Evolutionary conservation across 2,329 filamentous ascomycete genomes (phyloP).

Genomic region (Beauveria pseudobassiana): DNA sequence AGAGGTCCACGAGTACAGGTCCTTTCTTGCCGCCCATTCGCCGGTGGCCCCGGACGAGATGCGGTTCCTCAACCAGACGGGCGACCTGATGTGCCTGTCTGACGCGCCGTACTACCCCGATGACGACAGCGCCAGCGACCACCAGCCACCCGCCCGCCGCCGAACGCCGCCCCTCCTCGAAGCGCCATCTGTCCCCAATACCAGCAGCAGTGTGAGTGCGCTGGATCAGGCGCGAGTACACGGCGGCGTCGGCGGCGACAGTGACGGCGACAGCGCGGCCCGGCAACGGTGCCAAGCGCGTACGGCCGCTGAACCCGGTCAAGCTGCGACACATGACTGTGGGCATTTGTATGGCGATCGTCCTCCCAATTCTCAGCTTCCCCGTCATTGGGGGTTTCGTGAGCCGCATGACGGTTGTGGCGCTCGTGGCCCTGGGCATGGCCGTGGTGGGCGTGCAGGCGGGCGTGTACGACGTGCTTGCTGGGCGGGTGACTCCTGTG

Average conservation of each 20-base stretch:
- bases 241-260: neutral
- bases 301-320: neutral
- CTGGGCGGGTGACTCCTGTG: constrained; percentile 14
- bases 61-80: constrained; percentile 46
- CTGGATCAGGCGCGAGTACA: neutral
- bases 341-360: constrained; percentile 27
- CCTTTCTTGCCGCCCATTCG: constrained; percentile 46
- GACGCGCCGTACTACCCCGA: neutral
- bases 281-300: neutral
- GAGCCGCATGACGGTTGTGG: constrained; percentile 49
- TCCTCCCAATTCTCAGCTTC: constrained; percentile 53
- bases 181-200: neutral
- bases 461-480: constrained; percentile 14
- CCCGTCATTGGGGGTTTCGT: constrained; percentile 47
- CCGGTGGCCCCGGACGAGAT: constrained; percentile 53
- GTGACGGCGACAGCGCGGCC: neutral
- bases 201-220: neutral
- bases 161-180: neutral
- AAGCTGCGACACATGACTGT: constrained; percentile 12
- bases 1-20: constrained; percentile 35
- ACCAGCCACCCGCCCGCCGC: neutral
- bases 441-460: constrained; percentile 23
- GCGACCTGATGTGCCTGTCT: constrained; percentile 45
- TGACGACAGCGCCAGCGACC: neutral
- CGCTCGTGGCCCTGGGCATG: constrained; percentile 42